A percentile compares a stretch with the other conserved stretches of the same genome.
These are phyloP conservation scores for Ustilago nuda DNA, from an alignment of 1,284 basidiomycete genomes.

Conservation along the genomic window DNA sequence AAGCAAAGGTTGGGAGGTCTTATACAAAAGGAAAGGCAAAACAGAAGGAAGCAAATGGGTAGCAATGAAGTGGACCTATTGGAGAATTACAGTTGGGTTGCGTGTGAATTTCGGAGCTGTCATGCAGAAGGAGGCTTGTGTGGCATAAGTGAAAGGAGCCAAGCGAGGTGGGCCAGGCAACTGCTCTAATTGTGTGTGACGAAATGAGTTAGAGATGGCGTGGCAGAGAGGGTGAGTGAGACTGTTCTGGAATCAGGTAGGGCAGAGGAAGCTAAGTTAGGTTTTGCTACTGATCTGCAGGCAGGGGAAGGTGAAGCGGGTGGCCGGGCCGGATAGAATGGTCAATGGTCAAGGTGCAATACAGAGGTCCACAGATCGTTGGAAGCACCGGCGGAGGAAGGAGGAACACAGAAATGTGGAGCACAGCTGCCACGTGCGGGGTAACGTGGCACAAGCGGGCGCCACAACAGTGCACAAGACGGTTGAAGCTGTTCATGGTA, in stretches of 20 bases:
- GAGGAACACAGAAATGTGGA: neutral
- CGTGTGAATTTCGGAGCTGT: conserved; percentile 1
- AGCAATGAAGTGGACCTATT: neutral
- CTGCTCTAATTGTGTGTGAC: neutral
- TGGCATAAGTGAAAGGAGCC: neutral
- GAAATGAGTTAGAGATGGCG: neutral
- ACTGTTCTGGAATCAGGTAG: neutral
- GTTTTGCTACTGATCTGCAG: neutral
- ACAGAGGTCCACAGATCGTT: neutral
- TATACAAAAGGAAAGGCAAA: conserved; percentile 9
- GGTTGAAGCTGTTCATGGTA: neutral
- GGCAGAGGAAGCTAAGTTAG: neutral
- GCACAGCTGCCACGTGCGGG: neutral
- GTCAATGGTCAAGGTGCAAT: neutral
- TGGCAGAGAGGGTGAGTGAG: neutral
- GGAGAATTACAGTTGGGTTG: neutral
- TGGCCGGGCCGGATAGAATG: conserved; percentile 7
- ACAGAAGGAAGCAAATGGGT: neutral
- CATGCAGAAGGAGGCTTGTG: neutral
- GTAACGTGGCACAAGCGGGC: neutral
- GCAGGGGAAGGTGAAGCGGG: neutral
- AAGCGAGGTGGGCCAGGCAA: neutral
- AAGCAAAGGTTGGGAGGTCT: neutral
- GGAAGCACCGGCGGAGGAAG: neutral
- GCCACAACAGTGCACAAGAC: neutral